phyloP scores from a whole-genome alignment of 371 early-diverging fungal genomes.

The Parasitella parasitica region DNA sequence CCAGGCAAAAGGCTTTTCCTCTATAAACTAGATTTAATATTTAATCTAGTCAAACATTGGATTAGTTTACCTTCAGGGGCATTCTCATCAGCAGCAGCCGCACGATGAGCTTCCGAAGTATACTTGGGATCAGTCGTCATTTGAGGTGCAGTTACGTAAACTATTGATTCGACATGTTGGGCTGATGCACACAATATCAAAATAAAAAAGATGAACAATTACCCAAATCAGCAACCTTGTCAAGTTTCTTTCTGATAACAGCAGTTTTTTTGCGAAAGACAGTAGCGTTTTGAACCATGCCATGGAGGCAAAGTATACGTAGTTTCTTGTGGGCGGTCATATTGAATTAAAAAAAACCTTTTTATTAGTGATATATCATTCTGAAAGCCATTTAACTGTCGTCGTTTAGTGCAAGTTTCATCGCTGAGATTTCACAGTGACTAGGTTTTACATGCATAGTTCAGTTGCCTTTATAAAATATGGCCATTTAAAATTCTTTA shows the following conservation, averaged over 20 bases:
- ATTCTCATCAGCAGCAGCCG: constrained; percentile 47
- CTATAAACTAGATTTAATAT: too few relatives aligned
- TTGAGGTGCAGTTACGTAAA: constrained; percentile 68
- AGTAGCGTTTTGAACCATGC: constrained; percentile 71
- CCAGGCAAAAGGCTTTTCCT: constrained; percentile 61
- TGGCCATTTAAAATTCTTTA: background rate
- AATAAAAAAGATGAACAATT: background rate
- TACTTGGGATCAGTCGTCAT: constrained; percentile 54
- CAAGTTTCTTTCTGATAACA: constrained; percentile 64
- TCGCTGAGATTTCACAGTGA: background rate
- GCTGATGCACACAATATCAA: background rate
- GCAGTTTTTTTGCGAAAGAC: constrained; percentile 71
- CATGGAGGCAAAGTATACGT: constrained; percentile 75
- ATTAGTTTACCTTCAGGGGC: constrained; percentile 56
- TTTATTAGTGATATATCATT: background rate
- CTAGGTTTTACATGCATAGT: background rate
- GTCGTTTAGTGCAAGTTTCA: background rate
- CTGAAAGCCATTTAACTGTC: background rate
- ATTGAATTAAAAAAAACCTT: background rate
- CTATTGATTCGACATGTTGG: constrained; percentile 26
- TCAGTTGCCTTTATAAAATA: background rate
- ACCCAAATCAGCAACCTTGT: constrained; percentile 64
- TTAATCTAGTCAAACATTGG: too few relatives aligned
- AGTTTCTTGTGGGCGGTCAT: constrained; percentile 35
- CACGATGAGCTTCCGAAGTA: constrained; percentile 51